Base-by-base conservation (phyloP, 345 rosid species). In the Arabidopsis suecica region DNA sequence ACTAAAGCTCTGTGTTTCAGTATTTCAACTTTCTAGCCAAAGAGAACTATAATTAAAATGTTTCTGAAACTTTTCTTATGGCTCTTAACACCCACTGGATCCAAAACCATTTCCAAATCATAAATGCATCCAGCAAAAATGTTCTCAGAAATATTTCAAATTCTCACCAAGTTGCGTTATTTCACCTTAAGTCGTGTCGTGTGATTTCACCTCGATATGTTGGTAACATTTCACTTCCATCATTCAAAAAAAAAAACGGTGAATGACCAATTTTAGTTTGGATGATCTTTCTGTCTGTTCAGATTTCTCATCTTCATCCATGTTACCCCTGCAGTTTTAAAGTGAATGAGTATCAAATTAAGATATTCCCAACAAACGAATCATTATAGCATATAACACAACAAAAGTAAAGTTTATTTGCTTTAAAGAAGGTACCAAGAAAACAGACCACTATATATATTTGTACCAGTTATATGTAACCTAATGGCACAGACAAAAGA, bases 401-500 rank as follows among this genome's bases (percentile, higher is more conserved):
- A 42, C 28, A 41, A 71, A 65, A 51, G 58, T 58, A 58, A 59
- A 78, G 69, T 60, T 61, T 16, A 42, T 14, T 33, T 48, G 9
- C 68, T 71, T 64, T 77, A 14, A 38, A 36, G 48, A 33, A 41
- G 45, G 33, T 50, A 72, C 73, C 47, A 59, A 41, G 53, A 60
- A 42, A 41, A 45, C 40, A 30, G 38, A 57, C 72, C 72, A 48
- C 72, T 9, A 63, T 32, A 5, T 32, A 5, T 54, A 13, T 54
- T 54, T 65, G 47, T 57, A 30, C 72, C 30, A 65, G 30, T 70
- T 56, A 55, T 33, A 42, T 54, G 57, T 13, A 50, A 67, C 36
- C 74, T 38, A 77, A 36, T 64, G 72, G 48, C 66, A 77, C 9
- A 77, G n/a, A 58, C 57, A 65, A 65, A 41, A 49, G 25, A 20